phyloP scores from a whole-genome alignment of 129 eudicot genomes.

The Mikania micrantha region DNA sequence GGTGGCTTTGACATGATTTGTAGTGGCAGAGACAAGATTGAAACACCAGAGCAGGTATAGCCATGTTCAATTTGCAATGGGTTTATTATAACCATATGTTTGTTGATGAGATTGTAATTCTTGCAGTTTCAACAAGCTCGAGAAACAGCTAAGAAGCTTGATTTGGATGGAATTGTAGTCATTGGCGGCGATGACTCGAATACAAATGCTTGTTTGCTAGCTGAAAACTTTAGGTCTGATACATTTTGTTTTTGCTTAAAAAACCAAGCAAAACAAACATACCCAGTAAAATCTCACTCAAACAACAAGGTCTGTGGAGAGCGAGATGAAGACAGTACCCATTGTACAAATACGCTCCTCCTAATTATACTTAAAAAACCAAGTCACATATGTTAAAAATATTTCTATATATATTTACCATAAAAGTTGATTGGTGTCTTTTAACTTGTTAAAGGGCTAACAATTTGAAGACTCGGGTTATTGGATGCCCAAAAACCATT shows the following conservation, averaged over 20 bases:
- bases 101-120: constrained; percentile 8
- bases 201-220: constrained; percentile 94
- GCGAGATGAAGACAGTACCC: too few relatives aligned
- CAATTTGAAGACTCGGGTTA: constrained; percentile 72
- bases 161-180: constrained; percentile 84
- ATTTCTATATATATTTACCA: neutral
- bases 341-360: too few relatives aligned
- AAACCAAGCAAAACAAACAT: too few relatives aligned
- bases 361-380: neutral
- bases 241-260: neutral
- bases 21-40: constrained; percentile 97
- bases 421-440: neutral
- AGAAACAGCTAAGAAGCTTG: constrained; percentile 70
- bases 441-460: constrained; percentile 41
- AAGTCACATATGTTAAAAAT: neutral
- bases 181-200: constrained; percentile 97
- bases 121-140: constrained; percentile 74
- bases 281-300: too few relatives aligned
- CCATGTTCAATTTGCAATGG: neutral
- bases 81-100: neutral
- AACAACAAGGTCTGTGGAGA: too few relatives aligned
- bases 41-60: constrained; percentile 86
- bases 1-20: constrained; percentile 99
- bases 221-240: constrained; percentile 73
- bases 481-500: constrained; percentile 98